Evolutionary conservation across 1,284 basidiomycete genomes (phyloP).

Genomic region (Leccinum pseudoinsigne): DNA sequence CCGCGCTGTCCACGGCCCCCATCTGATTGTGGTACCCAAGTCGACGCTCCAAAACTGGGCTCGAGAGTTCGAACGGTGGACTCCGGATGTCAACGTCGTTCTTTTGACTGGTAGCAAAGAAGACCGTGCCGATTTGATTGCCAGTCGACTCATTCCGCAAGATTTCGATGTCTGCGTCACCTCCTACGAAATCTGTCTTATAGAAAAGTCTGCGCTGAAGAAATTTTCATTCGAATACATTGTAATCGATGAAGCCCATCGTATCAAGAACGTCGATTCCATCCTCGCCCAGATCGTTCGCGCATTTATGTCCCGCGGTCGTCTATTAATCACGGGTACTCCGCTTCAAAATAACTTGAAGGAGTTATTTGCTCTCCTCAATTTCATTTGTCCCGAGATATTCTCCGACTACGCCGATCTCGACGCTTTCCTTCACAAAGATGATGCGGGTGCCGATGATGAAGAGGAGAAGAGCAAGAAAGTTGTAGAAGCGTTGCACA

Average conservation of each 20-base stretch:
- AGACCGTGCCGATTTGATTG: conserved; percentile 84
- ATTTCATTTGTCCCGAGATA: conserved; percentile 90
- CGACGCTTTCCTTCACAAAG: conserved; percentile 80
- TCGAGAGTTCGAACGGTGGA: conserved; percentile 93
- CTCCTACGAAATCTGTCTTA: conserved; percentile 96
- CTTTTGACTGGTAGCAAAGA: conserved; percentile 89
- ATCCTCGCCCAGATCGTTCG: conserved; percentile 96
- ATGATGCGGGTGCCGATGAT: conserved; percentile 67
- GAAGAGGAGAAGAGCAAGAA: conserved; percentile 90
- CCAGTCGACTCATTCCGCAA: conserved; percentile 77
- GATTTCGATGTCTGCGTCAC: conserved; percentile 97
- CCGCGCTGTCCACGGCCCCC: conserved; percentile 76
- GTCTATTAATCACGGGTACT: conserved; percentile 95
- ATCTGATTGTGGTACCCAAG: conserved; percentile 96
- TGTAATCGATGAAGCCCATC: conserved; percentile 98
- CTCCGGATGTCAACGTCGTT: conserved; percentile 85
- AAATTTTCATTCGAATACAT: conserved; percentile 99
- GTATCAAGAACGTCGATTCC: conserved; percentile 99
- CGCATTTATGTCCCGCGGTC: conserved; percentile 84
- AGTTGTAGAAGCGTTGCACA: conserved; percentile 97
- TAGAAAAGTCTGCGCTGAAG: conserved; percentile 90
- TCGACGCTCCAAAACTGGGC: conserved; percentile 98
- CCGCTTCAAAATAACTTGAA: conserved; percentile 98
- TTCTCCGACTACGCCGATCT: conserved; percentile 77
- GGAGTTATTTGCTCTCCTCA: conserved; percentile 94